phyloP scores from a whole-genome alignment of 2,329 filamentous ascomycete species.

The Fusarium liriodendri region DNA sequence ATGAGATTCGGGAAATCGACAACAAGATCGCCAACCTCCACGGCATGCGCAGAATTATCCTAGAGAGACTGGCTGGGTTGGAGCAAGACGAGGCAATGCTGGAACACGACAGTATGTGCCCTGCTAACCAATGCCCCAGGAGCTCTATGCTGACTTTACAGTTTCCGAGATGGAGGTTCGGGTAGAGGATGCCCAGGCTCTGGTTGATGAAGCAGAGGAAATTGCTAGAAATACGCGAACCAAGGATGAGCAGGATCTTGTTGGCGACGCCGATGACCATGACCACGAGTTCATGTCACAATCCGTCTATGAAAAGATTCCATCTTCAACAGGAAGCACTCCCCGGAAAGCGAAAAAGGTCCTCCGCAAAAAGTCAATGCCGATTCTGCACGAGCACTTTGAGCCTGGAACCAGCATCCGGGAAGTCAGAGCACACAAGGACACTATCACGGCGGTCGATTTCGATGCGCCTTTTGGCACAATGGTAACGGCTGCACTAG shows the following conservation, averaged over 20 bases:
- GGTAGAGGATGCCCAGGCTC: conserved; percentile 70
- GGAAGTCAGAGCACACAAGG: conserved; percentile 88
- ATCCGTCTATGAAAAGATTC: conserved; percentile 94
- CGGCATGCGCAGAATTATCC: conserved; percentile 90
- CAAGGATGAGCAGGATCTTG: conserved; percentile 65
- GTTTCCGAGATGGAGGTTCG: conserved; percentile 72
- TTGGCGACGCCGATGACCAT: conserved; percentile 62
- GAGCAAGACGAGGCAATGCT: conserved; percentile 92
- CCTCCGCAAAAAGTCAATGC: conserved; percentile 84
- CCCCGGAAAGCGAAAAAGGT: conserved; percentile 64
- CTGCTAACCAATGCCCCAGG: background rate
- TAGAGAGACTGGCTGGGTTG: conserved; percentile 85
- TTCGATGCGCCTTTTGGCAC: conserved; percentile 98
- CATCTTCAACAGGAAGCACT: conserved; percentile 63
- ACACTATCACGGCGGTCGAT: conserved; percentile 89
- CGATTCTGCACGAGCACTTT: conserved; percentile 94
- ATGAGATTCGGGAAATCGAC: conserved; percentile 96
- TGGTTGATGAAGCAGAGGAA: conserved; percentile 69
- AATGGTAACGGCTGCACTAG: conserved; percentile 89
- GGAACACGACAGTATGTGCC: conserved; percentile 82
- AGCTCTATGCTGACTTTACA: conserved; percentile 52
- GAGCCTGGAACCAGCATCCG: conserved; percentile 89
- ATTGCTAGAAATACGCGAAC: conserved; percentile 63
- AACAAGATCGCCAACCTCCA: conserved; percentile 95
- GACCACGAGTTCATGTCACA: conserved; percentile 88